Conservation (phyloP, 495 filamentous ascomycete species). For the Apodospora peruviana region DNA sequence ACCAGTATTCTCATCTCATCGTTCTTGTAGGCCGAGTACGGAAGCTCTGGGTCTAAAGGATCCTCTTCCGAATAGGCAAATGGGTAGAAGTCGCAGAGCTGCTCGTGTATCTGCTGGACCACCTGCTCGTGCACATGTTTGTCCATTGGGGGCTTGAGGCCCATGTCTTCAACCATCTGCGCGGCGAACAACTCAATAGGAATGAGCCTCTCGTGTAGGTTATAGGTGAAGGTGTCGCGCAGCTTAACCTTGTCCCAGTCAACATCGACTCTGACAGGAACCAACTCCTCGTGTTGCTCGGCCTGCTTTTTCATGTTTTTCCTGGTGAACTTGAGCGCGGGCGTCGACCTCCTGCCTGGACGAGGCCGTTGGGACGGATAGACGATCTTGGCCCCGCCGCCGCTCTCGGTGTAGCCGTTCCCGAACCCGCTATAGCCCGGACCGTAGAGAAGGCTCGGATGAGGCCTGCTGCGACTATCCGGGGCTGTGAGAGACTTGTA, state of each 20-base stretch:
- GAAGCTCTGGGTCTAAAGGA: slow-evolving; percentile 79
- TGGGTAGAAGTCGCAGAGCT: slow-evolving; percentile 88
- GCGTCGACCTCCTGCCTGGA: slow-evolving; percentile 67
- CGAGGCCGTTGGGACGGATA: slow-evolving; percentile 71
- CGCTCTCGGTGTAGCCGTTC: slow-evolving; percentile 71
- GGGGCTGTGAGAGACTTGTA: slow-evolving; percentile 41
- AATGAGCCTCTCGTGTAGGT: slow-evolving; percentile 83
- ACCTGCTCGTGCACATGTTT: slow-evolving; percentile 72
- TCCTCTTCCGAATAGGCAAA: slow-evolving; percentile 87
- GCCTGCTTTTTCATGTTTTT: slow-evolving; percentile 78
- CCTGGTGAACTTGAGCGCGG: slow-evolving; percentile 62
- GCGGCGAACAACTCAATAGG: slow-evolving; percentile 75
- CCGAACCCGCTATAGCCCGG: slow-evolving; percentile 86
- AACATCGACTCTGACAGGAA: slow-evolving; percentile 86
- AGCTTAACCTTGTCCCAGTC: slow-evolving; percentile 95
- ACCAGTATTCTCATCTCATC: slow-evolving; percentile 96
- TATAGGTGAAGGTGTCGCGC: slow-evolving; percentile 98
- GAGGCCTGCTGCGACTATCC: slow-evolving; percentile 30
- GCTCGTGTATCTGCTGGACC: slow-evolving; percentile 74
- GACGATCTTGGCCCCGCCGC: slow-evolving; percentile 48
- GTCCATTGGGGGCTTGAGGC: slow-evolving; percentile 59
- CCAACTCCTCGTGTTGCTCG: slow-evolving; percentile 84
- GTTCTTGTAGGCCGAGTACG: slow-evolving; percentile 93
- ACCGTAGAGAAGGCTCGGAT: slow-evolving; percentile 51
- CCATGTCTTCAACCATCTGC: slow-evolving; percentile 87